phyloP scores from a whole-genome alignment of 129 eudicot genomes.

The Tanacetum coccineum region DNA sequence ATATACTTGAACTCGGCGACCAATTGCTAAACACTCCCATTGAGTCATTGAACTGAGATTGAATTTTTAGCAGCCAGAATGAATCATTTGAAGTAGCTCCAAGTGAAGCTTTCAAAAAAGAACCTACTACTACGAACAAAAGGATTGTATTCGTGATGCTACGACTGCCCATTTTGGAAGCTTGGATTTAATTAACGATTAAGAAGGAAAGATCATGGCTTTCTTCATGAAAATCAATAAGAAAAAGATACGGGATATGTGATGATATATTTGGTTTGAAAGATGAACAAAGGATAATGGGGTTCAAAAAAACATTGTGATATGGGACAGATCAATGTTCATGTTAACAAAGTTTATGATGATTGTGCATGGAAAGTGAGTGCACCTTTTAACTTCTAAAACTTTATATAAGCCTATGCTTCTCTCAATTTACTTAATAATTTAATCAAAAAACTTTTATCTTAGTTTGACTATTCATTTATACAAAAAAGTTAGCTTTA shows the following conservation, averaged over 20 bases:
- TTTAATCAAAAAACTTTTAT: constrained; percentile 16
- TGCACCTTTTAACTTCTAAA: constrained; percentile 26
- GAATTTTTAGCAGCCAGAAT: constrained; percentile 65
- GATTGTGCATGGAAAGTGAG: constrained; percentile 34
- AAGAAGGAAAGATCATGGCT: constrained; percentile 20
- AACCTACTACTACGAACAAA: constrained; percentile 35
- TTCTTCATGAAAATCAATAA: constrained; percentile 17
- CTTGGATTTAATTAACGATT: constrained; percentile 6
- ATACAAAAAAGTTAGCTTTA: not conserved
- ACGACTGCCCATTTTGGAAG: constrained; percentile 26
- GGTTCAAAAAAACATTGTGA: constrained; percentile 32
- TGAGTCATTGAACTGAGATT: constrained; percentile 59
- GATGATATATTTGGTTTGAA: constrained; percentile 16
- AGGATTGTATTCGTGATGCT: constrained; percentile 32
- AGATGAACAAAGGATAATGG: constrained; percentile 23
- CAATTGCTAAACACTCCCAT: constrained; percentile 57
- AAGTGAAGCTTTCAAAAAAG: constrained; percentile 22
- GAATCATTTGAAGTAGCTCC: constrained; percentile 54
- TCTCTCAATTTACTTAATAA: constrained; percentile 16
- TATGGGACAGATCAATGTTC: constrained; percentile 39
- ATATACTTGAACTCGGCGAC: constrained; percentile 52
- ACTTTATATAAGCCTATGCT: constrained; percentile 31
- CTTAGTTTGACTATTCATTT: constrained; percentile 16
- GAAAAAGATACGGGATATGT: constrained; percentile 8
- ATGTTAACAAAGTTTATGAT: constrained; percentile 34